A percentile compares a stretch with the other conserved stretches of the same genome.
Conservation (phyloP, 139 green algal species). For the Spirogloea muscicola region DNA sequence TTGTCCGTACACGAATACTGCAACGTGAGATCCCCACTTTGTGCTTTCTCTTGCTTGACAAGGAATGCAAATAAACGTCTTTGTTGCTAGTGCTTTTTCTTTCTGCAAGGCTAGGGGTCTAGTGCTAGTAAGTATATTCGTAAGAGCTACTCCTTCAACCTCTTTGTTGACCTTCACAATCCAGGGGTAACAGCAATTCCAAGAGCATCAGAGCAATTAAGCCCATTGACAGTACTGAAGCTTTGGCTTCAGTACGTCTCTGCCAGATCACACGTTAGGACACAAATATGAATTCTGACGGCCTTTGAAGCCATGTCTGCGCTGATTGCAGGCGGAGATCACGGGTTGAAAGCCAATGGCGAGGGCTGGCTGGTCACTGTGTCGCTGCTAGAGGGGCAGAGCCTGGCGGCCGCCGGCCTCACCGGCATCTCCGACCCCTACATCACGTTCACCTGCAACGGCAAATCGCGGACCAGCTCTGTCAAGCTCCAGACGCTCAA, state of each 20-base stretch:
- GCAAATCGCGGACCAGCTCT: slow-evolving; percentile 2
- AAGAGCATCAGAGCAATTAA: too few species aligned
- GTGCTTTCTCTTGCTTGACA: background rate
- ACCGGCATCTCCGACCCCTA: slow-evolving; percentile 5
- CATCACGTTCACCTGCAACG: slow-evolving; percentile 12
- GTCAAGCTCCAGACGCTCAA: slow-evolving; percentile 29
- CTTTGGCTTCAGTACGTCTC: too few species aligned
- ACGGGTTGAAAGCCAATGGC: slow-evolving; percentile 1
- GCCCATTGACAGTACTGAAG: too few species aligned
- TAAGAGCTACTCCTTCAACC: background rate
- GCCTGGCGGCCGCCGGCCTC: background rate
- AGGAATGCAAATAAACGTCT: background rate
- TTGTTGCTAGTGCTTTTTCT: background rate
- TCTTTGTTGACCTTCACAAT: background rate
- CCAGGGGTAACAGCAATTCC: too few species aligned
- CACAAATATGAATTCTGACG: background rate
- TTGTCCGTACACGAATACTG: background rate
- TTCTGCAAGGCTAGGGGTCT: background rate
- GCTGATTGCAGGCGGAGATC: slow-evolving; percentile 7
- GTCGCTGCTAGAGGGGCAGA: background rate
- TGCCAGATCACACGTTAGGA: too few species aligned
- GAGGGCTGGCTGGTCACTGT: slow-evolving; percentile 36
- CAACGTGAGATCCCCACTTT: slow-evolving; percentile 27
- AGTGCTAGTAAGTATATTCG: background rate
- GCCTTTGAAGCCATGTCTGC: background rate